These are phyloP conservation scores for Ilex aquifolium DNA, from an alignment of 257 asterid species.

Conservation along the genomic window DNA sequence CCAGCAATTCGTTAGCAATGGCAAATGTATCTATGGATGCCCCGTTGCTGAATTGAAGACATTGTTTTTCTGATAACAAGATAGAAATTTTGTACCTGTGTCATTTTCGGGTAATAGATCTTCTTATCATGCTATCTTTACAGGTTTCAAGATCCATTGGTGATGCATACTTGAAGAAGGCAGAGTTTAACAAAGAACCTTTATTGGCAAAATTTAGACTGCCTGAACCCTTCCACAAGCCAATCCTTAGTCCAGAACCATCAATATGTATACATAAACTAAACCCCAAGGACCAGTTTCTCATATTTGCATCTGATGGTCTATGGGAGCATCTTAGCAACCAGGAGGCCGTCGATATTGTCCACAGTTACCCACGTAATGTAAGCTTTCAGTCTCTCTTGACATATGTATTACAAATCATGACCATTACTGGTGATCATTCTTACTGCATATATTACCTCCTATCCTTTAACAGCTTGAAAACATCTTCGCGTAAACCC, in stretches of 20 bases:
- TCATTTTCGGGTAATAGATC: no score
- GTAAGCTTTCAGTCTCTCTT: slow-evolving; percentile 29
- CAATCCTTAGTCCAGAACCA: slow-evolving; percentile 80
- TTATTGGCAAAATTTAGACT: slow-evolving; percentile 67
- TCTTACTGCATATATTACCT: no score
- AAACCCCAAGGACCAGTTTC: slow-evolving; percentile 54
- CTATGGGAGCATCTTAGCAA: slow-evolving; percentile 97
- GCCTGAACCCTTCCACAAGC: slow-evolving; percentile 50
- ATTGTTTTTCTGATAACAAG: no score
- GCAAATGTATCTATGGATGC: no score
- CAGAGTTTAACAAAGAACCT: slow-evolving; percentile 83
- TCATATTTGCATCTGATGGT: slow-evolving; percentile 93
- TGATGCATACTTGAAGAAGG: slow-evolving; percentile 81
- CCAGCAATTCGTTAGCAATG: no score
- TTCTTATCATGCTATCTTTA: slow-evolving; percentile 5
- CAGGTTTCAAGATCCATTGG: slow-evolving; percentile 94
- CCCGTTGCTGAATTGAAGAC: no score
- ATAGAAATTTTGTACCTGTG: no score
- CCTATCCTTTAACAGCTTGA: no score
- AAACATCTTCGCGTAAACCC: no score
- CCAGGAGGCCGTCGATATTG: slow-evolving; percentile 90
- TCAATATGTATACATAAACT: slow-evolving; percentile 62
- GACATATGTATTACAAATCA: no score
- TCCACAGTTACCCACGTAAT: slow-evolving; percentile 49
- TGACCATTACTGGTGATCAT: no score